A percentile compares a stretch with the other conserved stretches of the same genome.
Conservation (phyloP, 2,329 filamentous ascomycete species). For the Pseudogymnoascus sp. region DNA sequence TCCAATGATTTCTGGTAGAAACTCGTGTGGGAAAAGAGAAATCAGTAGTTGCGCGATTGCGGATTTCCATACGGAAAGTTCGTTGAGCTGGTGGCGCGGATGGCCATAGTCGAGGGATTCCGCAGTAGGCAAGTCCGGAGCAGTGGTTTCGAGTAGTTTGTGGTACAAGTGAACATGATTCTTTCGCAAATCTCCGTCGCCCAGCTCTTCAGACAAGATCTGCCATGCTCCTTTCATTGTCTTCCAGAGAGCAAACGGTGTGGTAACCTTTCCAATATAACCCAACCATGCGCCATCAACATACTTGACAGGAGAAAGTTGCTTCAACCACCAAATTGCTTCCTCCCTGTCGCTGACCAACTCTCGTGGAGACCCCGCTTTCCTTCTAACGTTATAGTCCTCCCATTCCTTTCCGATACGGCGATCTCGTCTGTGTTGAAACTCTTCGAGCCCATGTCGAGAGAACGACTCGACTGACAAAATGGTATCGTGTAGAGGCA, state of each 20-base stretch:
- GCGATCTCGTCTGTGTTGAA: conserved; percentile 28
- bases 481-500: conserved; percentile 23
- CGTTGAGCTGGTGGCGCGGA: conserved; percentile 13
- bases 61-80: conserved; percentile 32
- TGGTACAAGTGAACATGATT: conserved; percentile 36
- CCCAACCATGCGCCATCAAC: conserved; percentile 43
- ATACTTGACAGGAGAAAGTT: conserved; percentile 36
- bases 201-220: conserved; percentile 42
- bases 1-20: conserved; percentile 42
- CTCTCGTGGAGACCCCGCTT: conserved; percentile 29
- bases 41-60: conserved; percentile 38
- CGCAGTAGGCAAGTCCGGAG: conserved; percentile 19
- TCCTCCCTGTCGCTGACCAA: conserved; percentile 29
- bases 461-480: conserved; percentile 28
- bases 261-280: conserved; percentile 36
- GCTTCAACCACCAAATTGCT: conserved; percentile 33
- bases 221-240: conserved; percentile 40
- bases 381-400: conserved; percentile 17
- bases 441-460: conserved; percentile 22
- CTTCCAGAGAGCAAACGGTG: conserved; percentile 32
- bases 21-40: conserved; percentile 40
- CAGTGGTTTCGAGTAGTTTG: conserved; percentile 25
- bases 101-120: conserved; percentile 16
- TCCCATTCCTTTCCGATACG: conserved; percentile 30
- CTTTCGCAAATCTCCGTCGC: conserved; percentile 38